Evolutionary conservation across 106 monocot genomes (phyloP).

Genomic region (Acanthochlamys bracteata): DNA sequence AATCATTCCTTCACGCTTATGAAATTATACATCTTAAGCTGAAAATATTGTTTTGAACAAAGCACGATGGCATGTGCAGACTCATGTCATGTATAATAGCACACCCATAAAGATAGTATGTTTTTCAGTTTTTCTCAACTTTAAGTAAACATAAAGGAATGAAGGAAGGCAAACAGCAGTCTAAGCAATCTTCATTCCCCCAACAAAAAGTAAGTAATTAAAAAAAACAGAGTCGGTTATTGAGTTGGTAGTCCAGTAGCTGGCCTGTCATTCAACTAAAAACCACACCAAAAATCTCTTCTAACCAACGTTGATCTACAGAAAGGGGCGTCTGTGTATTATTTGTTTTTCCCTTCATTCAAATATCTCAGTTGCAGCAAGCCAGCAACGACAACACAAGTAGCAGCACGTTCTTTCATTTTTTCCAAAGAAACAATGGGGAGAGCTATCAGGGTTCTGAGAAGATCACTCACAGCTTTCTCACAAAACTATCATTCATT

Average conservation of each 20-base stretch:
- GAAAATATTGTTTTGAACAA: too few species aligned
- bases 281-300: slow-evolving; percentile 6
- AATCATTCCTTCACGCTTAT: too few species aligned
- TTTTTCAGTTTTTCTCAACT: too few species aligned
- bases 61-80: too few species aligned
- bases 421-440: slow-evolving; percentile 23
- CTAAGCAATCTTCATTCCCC: too few species aligned
- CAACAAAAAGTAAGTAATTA: too few species aligned
- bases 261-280: slow-evolving; percentile 39
- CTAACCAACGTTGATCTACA: slow-evolving; percentile 14
- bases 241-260: slow-evolving; percentile 27
- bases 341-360: neutral
- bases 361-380: neutral
- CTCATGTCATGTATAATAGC: too few species aligned
- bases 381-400: neutral
- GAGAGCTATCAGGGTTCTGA: slow-evolving; percentile 34
- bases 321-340: neutral
- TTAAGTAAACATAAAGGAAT: too few species aligned
- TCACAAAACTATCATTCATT: slow-evolving; percentile 46
- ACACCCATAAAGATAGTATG: too few species aligned
- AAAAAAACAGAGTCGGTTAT: neutral
- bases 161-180: too few species aligned
- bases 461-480: slow-evolving; percentile 56
- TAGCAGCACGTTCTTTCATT: neutral
- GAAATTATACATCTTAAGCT: too few species aligned